Evolutionary conservation across 148 eudicot genomes (phyloP), one percentile per base, ranked within the genome.

Genomic region (Rhododendron simsii): DNA sequence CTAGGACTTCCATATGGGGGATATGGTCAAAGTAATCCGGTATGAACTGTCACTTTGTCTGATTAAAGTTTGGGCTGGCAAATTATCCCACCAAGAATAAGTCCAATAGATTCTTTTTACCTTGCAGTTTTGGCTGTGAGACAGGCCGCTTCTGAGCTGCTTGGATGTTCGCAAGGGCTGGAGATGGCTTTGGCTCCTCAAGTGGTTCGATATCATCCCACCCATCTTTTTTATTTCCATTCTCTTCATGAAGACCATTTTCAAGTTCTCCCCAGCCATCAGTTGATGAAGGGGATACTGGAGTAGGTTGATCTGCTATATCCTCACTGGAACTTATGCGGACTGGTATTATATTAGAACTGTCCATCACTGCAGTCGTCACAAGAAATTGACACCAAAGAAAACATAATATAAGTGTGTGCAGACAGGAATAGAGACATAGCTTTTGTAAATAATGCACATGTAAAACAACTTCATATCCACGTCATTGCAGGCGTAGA

Each of bases 261-360:
- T 93, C 99, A 85, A 92, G 90, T 82, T 95, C 99, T 76, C 97
- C 99, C 99, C 99, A 96, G 57, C 99, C 98, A 90, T 96, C 99
- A 71, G 94, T 93, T 77, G 96, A 95, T 71, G 98, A 87, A 81
- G 99, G 99, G 85, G 98, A 95, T 61, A 76, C 91, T 61, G 98
- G 97, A 69, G 88, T 88, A 65, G 92, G 95, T 67, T 92, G 90
- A 88, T 93, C 96, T 81, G 91, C 85, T 75, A 90, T 63, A 89
- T 90, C 93, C 26, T 84, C 84, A 76, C 84, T 89, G 63, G 99
- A 93, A 80, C 87, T 92, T 35, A 90, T 88, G 61, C 89, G 90
- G 76, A 95, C 86, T 67, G 90, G 88, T 26, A 91, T 23, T 84
- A 87, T 81, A 88, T 84, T 88, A 71, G 89, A 78, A 83, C 85